Evolutionary conservation across 768 basidiomycete species (phyloP).

Genomic region (Pleurotus pulmonarius): DNA sequence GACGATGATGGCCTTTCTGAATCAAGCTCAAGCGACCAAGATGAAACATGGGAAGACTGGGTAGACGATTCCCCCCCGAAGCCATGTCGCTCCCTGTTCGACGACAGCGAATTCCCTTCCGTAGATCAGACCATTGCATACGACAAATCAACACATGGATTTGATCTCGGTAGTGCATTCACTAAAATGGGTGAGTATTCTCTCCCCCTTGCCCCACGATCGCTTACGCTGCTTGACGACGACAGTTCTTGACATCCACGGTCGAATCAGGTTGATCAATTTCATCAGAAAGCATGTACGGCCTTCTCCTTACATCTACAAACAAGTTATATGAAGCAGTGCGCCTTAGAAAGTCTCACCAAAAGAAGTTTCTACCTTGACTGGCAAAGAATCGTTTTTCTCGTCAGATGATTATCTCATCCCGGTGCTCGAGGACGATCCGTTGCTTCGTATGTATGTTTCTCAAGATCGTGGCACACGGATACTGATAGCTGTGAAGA

Average conservation of each 20-base stretch:
- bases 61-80: slow-evolving; percentile 53
- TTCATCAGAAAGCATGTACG: slow-evolving; percentile 75
- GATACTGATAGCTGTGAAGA: slow-evolving; percentile 8
- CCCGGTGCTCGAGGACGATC: slow-evolving; percentile 83
- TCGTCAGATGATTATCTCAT: slow-evolving; percentile 75
- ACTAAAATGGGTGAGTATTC: slow-evolving; percentile 49
- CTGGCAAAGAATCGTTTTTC: slow-evolving; percentile 61
- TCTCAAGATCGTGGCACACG: background rate
- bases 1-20: slow-evolving; percentile 23
- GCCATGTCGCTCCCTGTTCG: slow-evolving; percentile 73
- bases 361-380: slow-evolving; percentile 39
- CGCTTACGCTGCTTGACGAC: background rate
- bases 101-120: slow-evolving; percentile 55
- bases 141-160: slow-evolving; percentile 57
- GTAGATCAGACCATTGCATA: slow-evolving; percentile 56
- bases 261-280: slow-evolving; percentile 80
- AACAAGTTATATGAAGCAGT: no score
- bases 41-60: slow-evolving; percentile 80
- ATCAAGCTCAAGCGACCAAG: slow-evolving; percentile 34
- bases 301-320: background rate
- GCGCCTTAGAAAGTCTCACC: slow-evolving; percentile 49
- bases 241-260: slow-evolving; percentile 74
- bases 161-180: slow-evolving; percentile 55
- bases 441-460: slow-evolving; percentile 73
- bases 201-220: background rate